Base-by-base conservation (phyloP, 1,284 basidiomycete genomes). In the Mycena sp. region DNA sequence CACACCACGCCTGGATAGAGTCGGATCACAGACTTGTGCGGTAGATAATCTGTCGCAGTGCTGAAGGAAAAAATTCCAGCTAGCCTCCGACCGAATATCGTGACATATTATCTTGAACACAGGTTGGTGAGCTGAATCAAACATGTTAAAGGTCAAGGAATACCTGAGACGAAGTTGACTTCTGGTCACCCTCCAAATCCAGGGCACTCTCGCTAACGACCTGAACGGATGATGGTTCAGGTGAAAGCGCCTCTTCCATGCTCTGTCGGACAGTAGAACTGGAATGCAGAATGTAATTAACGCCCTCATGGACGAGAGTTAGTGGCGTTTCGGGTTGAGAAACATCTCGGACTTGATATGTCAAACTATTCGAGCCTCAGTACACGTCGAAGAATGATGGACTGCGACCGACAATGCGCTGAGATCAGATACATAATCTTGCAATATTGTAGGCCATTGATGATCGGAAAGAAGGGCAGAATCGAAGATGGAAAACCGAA, bases 121-220 rank as follows among this genome's bases (percentile, higher is more conserved):
- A 44, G 55, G 25, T 68, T 50, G 58, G 21, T n/a, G 23, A 49
- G 37, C 29, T 54, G 21, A 57, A 50, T 21, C 17, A 25, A 54
- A 28, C 32, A 35, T 10, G 41, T 43, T 3, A 3, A 14, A 46
- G 41, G 45, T 54, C 12, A 45, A 17, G 19, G 52, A 73, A 52
- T 70, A 91, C 91, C 81, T 87, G 78, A 74, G 87, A 90, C 25
- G 77, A 71, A 25, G 81, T 80, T 35, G 76, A 78, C 68, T 82
- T 84, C 64, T 87, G 80, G 37, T 81, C 80, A 62, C 81, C 86
- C 70, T 87, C 88, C 26, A 86, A 73, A 69, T 92, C 87, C 23
- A 85, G 65, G 12, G 80, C 69, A 53, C 76, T 83, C 68, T 89
- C 87, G 28, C 67, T 79, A 28, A 78, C 61, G 12, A 76, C 71